Percentiles rank a stretch among this genome's conserved stretches.
phyloP scores from a whole-genome alignment of 2,329 filamentous ascomycete species.

The Lasiodiplodia sp. region DNA sequence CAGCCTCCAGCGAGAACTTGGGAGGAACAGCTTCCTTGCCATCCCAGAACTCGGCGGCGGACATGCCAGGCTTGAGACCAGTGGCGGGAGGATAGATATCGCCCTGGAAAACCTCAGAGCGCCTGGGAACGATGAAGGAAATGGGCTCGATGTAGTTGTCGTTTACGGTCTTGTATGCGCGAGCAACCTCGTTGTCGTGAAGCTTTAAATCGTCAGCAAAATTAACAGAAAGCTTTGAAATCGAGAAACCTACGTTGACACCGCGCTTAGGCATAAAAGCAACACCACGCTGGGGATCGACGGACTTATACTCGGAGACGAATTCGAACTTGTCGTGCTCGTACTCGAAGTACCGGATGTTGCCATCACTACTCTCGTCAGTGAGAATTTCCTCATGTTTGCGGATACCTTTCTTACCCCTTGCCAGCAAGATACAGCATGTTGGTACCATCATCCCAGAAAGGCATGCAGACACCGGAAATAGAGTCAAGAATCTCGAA shows the following conservation, averaged over 20 bases:
- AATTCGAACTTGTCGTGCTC: conserved; percentile 99
- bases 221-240: neutral
- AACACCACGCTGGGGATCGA: conserved; percentile 90
- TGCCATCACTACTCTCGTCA: conserved; percentile 75
- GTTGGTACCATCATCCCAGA: conserved; percentile 98
- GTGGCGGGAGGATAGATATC: conserved; percentile 92
- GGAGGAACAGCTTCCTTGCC: conserved; percentile 85
- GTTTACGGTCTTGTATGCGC: conserved; percentile 96
- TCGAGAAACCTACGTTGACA: conserved; percentile 72
- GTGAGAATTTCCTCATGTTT: neutral
- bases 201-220: conserved; percentile 58
- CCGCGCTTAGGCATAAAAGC: conserved; percentile 95
- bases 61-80: conserved; percentile 81
- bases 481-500: conserved; percentile 93
- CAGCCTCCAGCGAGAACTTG: conserved; percentile 91
- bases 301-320: conserved; percentile 96
- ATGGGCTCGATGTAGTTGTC: conserved; percentile 94
- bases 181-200: conserved; percentile 95
- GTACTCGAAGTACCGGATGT: conserved; percentile 98
- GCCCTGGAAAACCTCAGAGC: conserved; percentile 93
- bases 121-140: conserved; percentile 93
- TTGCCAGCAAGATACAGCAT: conserved; percentile 97
- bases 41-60: conserved; percentile 80
- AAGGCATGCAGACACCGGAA: conserved; percentile 98
- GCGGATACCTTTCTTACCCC: conserved; percentile 67